A percentile compares a stretch with the other conserved stretches of the same genome.
Evolutionary conservation across 441 rosid species (phyloP).

Genomic region (Adansonia gregorii): DNA sequence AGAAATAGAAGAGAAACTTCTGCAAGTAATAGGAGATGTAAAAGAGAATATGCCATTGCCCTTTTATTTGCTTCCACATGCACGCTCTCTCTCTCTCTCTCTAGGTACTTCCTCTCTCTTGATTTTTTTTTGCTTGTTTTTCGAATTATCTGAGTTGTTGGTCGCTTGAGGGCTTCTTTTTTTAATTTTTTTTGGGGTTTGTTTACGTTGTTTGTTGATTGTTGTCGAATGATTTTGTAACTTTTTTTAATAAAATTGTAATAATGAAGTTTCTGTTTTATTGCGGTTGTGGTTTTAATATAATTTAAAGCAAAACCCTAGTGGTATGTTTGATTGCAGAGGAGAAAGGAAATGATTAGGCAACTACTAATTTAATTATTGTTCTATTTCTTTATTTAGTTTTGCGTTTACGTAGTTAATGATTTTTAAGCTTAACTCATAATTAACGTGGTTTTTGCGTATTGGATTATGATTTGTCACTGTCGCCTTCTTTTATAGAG

Average conservation of each 20-base stretch:
- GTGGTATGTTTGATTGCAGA: not conserved
- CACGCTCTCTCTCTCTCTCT: conserved; percentile 21
- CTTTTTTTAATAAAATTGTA: not conserved
- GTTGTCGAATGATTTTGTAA: not conserved
- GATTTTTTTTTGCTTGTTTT: not conserved
- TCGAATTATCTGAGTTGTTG: not conserved
- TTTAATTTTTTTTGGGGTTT: not conserved
- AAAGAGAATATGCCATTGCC: conserved; percentile 46
- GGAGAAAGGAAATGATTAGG: conserved; percentile 9
- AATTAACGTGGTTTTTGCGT: conserved; percentile 21
- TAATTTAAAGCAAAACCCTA: conserved; percentile 12
- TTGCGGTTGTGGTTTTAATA: not conserved
- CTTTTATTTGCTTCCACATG: conserved; percentile 20
- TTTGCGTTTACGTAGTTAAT: conserved; percentile 8
- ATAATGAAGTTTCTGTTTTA: not conserved
- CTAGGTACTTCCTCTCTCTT: conserved; percentile 29
- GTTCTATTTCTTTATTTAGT: not conserved
- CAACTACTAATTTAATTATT: not conserved
- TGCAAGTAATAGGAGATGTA: not conserved
- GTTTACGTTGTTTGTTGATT: not conserved
- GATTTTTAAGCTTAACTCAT: not conserved
- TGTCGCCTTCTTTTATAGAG: not conserved
- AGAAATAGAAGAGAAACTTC: not conserved
- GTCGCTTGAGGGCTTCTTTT: not conserved
- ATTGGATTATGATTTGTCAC: not conserved